Evolutionary conservation across 208 protist species (phyloP), one percentile per base, ranked within the genome.

Genomic region (Naegleria gruberi): DNA sequence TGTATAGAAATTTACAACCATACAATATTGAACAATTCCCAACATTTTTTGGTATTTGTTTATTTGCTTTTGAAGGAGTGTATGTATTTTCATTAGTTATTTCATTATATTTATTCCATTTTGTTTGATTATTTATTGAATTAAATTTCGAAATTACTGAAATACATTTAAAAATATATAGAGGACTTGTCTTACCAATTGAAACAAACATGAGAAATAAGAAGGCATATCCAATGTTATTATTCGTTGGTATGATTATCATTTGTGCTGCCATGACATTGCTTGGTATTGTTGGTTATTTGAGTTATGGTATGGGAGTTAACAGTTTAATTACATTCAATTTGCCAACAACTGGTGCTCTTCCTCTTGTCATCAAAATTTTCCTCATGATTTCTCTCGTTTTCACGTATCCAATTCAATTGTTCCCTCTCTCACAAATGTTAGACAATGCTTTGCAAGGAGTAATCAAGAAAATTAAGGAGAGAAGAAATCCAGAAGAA

Each of bases 1-100:
- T 37, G 1, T 77, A 30, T 37, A 19, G 65, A 77, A 77, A 77
- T 37, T 77, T 77, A n/a, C 19, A n/a, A 77, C 65, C 65, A 8
- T 77, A 37, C 30, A 77, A 77, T 77, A 37, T 77, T 37, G 65
- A 77, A 77, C 17, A 55, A 34, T 87, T 87, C 30, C 43, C 83
- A 34, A 41, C 34, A 5, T 87, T 87, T 43, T 87, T 87, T 87
- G 83, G 83, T 40, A 87, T 87, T 55, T 55, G 43, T 41, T 42
- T 87, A 34, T 87, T 87, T 41, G 41, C 43, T n/a, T 87, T 87
- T 55, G 83, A 87, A 55, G 83, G 83, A 87, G 42, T 87, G 51
- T 65, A 65, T 30, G 51, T 65, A 65, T 65, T 65, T n/a, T n/a
- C n/a, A n/a, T n/a, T n/a, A n/a, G n/a, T n/a, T n/a, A n/a, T n/a